These are phyloP conservation scores for Ganoderma leucocontextum DNA, from an alignment of 1,284 basidiomycete species.

Conservation along the genomic window DNA sequence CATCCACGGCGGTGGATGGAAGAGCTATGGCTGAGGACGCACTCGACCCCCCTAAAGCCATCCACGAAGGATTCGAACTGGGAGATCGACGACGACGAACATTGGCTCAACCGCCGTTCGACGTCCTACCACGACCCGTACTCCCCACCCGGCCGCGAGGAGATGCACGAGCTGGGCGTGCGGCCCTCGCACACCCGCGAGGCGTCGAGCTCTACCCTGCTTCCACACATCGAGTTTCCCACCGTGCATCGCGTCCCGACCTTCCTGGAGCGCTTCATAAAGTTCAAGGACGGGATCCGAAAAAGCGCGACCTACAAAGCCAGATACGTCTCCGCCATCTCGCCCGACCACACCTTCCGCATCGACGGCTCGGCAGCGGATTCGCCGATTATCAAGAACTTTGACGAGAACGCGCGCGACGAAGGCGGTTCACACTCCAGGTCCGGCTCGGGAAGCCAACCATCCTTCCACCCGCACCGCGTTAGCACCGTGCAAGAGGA, in stretches of 20 bases:
- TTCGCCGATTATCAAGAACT: neutral
- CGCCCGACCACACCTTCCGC: conserved; percentile 25
- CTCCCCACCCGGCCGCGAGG: neutral
- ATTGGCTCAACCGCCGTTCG: neutral
- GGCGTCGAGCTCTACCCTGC: conserved; percentile 26
- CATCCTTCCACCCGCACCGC: neutral
- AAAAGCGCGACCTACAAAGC: conserved; percentile 30
- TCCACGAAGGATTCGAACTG: conserved; percentile 25
- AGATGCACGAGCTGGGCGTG: conserved; percentile 15
- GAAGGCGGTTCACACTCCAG: neutral
- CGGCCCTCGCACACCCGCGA: conserved; percentile 21
- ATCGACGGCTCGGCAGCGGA: conserved; percentile 27
- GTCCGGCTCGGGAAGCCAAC: neutral
- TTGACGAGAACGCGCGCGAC: neutral
- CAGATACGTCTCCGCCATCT: conserved; percentile 25
- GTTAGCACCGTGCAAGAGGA: neutral
- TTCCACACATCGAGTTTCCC: conserved; percentile 23
- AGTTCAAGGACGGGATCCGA: conserved; percentile 25
- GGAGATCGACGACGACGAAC: conserved; percentile 30
- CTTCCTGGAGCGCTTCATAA: conserved; percentile 28
- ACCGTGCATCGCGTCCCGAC: conserved; percentile 22
- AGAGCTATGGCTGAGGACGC: conserved; percentile 5
- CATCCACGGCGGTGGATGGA: conserved; percentile 17
- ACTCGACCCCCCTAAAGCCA: conserved; percentile 18
- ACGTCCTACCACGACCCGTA: conserved; percentile 21